Conservation (phyloP, 306 rosid species). For the Hippophae gyantsensis region DNA sequence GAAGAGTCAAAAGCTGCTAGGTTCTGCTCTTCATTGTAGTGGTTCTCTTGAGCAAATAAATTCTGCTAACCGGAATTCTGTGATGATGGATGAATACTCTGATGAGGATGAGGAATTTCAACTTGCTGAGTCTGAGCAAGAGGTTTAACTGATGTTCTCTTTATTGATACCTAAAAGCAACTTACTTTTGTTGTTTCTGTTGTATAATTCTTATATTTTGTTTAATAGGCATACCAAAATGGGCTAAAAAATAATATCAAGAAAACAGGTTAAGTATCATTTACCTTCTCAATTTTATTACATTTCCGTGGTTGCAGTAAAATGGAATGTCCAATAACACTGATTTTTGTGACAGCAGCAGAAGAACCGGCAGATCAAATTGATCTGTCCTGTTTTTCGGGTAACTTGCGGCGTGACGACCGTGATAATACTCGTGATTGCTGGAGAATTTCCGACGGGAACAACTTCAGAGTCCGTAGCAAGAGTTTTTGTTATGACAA, state of each 20-base stretch:
- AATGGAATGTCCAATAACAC: constrained; percentile 22
- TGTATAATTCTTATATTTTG: not conserved
- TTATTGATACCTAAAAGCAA: constrained; percentile 1
- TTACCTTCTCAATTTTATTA: constrained; percentile 4
- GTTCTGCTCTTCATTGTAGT: constrained; percentile 34
- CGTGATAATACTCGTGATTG: constrained; percentile 87
- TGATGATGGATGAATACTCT: constrained; percentile 88
- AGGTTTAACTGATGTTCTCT: constrained; percentile 38
- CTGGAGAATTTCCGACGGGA: constrained; percentile 93
- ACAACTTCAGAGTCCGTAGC: constrained; percentile 93
- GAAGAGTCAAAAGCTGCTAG: constrained; percentile 54
- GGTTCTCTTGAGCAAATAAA: constrained; percentile 48
- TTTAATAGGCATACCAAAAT: constrained; percentile 48
- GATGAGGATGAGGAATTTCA: constrained; percentile 96
- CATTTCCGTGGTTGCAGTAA: not conserved
- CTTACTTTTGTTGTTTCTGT: too few relatives aligned
- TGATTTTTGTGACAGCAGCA: constrained; percentile 43
- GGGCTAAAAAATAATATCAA: constrained; percentile 49
- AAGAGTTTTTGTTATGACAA: constrained; percentile 76
- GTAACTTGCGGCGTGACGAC: constrained; percentile 64
- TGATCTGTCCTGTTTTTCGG: constrained; percentile 84
- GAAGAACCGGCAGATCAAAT: constrained; percentile 70
- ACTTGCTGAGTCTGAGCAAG: constrained; percentile 79
- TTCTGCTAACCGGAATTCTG: constrained; percentile 67
- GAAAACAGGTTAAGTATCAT: constrained; percentile 46